Evolutionary conservation across 306 rosid species (phyloP).

Genomic region (Ammopiptanthus mongolicus): DNA sequence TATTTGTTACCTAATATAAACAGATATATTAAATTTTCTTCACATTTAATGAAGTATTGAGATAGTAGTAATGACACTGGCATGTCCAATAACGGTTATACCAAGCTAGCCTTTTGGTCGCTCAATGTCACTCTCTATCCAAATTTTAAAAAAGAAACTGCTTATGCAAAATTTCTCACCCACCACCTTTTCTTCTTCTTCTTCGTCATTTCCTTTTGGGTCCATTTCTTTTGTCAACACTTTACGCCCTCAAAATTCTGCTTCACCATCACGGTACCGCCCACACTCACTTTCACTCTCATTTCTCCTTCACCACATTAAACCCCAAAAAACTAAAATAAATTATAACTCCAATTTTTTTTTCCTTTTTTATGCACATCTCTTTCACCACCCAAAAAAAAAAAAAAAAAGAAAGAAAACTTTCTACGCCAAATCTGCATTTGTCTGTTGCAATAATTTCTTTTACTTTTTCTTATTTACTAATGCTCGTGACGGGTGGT

Average conservation of each 20-base stretch:
- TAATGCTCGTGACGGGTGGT: not conserved
- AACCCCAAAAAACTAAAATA: not conserved
- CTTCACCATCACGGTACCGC: not conserved
- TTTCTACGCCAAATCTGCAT: not conserved
- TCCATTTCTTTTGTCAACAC: constrained; percentile 30
- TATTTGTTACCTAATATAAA: too few relatives aligned
- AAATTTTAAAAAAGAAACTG: not conserved
- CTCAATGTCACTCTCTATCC: not conserved
- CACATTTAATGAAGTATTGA: too few relatives aligned
- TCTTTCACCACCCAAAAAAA: not conserved
- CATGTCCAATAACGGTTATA: constrained; percentile 5
- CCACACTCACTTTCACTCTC: not conserved
- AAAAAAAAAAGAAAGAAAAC: not conserved
- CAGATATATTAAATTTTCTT: too few relatives aligned
- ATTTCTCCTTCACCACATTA: not conserved
- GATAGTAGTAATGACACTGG: not conserved
- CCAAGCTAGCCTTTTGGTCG: not conserved
- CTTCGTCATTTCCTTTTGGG: constrained; percentile 25
- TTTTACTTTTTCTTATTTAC: not conserved
- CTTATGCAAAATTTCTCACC: constrained; percentile 8
- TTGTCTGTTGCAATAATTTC: not conserved
- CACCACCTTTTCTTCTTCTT: not conserved
- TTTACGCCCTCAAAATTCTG: constrained; percentile 6
- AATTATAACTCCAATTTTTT: not conserved
- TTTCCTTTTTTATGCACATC: not conserved